Conservation (phyloP, 768 basidiomycete genomes). For the Boletales sp. region DNA sequence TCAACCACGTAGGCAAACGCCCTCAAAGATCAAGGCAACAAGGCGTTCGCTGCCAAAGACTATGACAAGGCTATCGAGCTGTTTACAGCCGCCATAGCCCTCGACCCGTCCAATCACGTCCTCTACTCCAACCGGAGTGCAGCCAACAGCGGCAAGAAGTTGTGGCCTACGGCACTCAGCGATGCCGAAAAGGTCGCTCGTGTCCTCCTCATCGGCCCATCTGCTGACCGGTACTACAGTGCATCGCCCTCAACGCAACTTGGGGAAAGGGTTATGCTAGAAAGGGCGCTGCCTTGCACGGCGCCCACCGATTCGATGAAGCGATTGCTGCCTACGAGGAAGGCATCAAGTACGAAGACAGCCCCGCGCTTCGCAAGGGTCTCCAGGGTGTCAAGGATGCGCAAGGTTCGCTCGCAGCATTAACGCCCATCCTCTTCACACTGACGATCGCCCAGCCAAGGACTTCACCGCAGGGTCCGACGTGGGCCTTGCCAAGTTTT, state of each 20-base stretch:
- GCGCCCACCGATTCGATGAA: constrained; percentile 71
- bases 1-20: constrained; percentile 42
- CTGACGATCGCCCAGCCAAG: constrained; percentile 26
- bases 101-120: constrained; percentile 84
- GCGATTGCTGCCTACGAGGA: constrained; percentile 81
- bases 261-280: constrained; percentile 92
- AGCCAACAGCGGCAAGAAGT: constrained; percentile 80
- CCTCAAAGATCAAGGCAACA: constrained; percentile 92
- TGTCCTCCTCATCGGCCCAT: not conserved
- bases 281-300: constrained; percentile 92
- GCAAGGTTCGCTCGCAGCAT: constrained; percentile 47
- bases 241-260: constrained; percentile 69
- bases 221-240: constrained; percentile 41
- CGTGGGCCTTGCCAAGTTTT: constrained; percentile 68
- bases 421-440: not conserved
- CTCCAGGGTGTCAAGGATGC: constrained; percentile 86
- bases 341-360: constrained; percentile 81
- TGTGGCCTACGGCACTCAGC: constrained; percentile 70
- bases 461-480: constrained; percentile 41
- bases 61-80: constrained; percentile 85
- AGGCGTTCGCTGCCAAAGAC: constrained; percentile 90
- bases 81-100: constrained; percentile 75
- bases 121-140: constrained; percentile 93
- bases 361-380: constrained; percentile 79
- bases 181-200: constrained; percentile 84